Evolutionary conservation across 2,329 filamentous ascomycete species (phyloP).

Genomic region (Fusarium armeniacum): DNA sequence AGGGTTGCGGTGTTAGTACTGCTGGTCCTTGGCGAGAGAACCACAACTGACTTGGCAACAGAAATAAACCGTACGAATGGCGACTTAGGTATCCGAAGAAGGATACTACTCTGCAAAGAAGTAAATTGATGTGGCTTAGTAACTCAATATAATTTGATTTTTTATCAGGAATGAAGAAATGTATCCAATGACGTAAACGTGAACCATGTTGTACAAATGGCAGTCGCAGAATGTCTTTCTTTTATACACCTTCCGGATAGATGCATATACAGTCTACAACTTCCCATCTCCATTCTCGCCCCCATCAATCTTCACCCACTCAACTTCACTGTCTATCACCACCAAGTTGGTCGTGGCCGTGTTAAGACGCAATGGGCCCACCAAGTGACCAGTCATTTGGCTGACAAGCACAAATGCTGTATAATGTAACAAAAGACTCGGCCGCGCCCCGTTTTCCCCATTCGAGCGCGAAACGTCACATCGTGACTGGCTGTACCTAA

Average conservation of each 20-base stretch:
- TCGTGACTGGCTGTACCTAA: not conserved
- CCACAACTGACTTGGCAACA: not conserved
- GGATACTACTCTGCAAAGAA: not conserved
- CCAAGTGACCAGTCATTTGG: not conserved
- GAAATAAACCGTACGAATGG: not conserved
- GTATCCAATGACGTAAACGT: not conserved
- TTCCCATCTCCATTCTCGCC: not conserved
- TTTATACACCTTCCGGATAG: not conserved
- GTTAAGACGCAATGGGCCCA: no score
- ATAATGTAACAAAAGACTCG: not conserved
- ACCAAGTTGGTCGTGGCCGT: no score
- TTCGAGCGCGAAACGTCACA: not conserved
- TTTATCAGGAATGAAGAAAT: not conserved
- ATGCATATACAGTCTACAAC: not conserved
- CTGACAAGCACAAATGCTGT: no score
- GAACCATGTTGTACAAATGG: not conserved
- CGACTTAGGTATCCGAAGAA: no score
- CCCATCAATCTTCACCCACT: not conserved
- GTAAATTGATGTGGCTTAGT: not conserved
- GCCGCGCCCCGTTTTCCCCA: not conserved
- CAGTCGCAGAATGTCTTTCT: not conserved
- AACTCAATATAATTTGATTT: not conserved
- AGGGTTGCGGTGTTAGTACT: slow-evolving; percentile 24
- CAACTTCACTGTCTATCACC: not conserved
- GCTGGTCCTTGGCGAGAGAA: accelerated